Percentiles rank a stretch among this genome's conserved stretches.
phyloP scores from a whole-genome alignment of 2,329 filamentous ascomycete genomes.

The Colletotrichum costaricense region DNA sequence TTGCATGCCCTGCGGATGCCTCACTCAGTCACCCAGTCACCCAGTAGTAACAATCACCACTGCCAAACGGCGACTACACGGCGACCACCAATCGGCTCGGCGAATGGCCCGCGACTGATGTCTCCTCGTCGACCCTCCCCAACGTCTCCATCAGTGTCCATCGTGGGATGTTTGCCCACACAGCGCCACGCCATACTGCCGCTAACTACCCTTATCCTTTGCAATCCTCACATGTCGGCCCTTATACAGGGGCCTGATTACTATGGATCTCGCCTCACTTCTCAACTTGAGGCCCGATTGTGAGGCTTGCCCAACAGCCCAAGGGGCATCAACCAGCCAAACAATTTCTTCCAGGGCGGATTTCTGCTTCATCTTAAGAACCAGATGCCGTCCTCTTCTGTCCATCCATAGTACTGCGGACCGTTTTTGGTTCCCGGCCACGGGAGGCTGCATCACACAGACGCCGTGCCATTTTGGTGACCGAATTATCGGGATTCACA shows the following conservation, averaged over 20 bases:
- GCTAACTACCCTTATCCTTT: slow-evolving; percentile 11
- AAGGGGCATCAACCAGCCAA: not conserved
- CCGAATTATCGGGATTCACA: not conserved
- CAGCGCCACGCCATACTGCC: slow-evolving; percentile 10
- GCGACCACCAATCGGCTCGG: slow-evolving; percentile 13
- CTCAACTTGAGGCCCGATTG: slow-evolving; percentile 14
- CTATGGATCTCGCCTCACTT: slow-evolving; percentile 25
- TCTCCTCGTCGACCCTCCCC: not conserved
- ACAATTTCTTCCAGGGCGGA: not conserved
- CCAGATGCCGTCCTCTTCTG: not conserved
- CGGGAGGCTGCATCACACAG: not conserved
- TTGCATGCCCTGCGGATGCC: not conserved
- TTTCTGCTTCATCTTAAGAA: slow-evolving; percentile 29
- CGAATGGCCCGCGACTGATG: not conserved
- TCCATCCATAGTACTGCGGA: not conserved
- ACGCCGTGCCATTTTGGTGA: not conserved
- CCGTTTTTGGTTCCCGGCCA: slow-evolving; percentile 20
- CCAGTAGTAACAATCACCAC: not conserved
- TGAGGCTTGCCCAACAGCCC: slow-evolving; percentile 3
- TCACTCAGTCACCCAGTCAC: no score
- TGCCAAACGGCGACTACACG: not conserved
- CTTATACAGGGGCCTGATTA: slow-evolving; percentile 12
- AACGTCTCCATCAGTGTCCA: slow-evolving; percentile 9
- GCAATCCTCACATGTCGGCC: slow-evolving; percentile 3
- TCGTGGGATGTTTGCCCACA: slow-evolving; percentile 31